phyloP scores from a whole-genome alignment of 106 monocot genomes.

The Apostasia shenzhenica region DNA sequence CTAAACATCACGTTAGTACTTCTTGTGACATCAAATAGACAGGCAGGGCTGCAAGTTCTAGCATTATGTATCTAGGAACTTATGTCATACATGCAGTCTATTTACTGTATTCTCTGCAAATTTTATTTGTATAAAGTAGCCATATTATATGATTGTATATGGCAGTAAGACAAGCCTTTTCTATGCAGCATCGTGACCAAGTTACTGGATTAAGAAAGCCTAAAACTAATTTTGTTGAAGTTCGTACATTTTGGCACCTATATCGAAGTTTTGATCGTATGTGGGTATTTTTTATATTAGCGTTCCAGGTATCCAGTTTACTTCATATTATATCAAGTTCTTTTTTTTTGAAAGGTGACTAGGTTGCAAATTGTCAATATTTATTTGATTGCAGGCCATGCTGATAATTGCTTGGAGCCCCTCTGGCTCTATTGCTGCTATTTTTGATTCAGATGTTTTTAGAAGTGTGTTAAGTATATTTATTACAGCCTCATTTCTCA shows the following conservation, averaged over 20 bases:
- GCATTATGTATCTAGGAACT: too few species aligned
- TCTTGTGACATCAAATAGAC: too few species aligned
- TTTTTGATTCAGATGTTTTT: slow-evolving; percentile 86
- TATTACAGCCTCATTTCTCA: slow-evolving; percentile 86
- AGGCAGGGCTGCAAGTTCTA: too few species aligned
- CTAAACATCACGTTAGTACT: too few species aligned
- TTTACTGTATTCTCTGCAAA: neutral
- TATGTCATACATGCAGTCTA: too few species aligned
- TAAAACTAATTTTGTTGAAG: slow-evolving; percentile 96
- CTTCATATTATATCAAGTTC: neutral
- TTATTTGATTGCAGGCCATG: slow-evolving; percentile 64
- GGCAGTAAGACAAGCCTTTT: neutral
- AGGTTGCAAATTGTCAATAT: neutral
- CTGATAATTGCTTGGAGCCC: slow-evolving; percentile 96
- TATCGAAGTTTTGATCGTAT: slow-evolving; percentile 96
- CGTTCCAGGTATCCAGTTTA: slow-evolving; percentile 59
- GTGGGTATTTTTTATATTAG: slow-evolving; percentile 90
- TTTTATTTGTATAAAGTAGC: neutral
- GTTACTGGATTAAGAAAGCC: slow-evolving; percentile 47
- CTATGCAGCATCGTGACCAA: slow-evolving; percentile 33
- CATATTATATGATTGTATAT: neutral
- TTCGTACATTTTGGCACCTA: slow-evolving; percentile 86
- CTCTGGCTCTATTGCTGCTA: slow-evolving; percentile 53
- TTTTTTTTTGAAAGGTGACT: slow-evolving; percentile 1
- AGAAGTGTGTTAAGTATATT: slow-evolving; percentile 80